Evolutionary conservation across 2,329 filamentous ascomycete genomes (phyloP), one percentile per base, ranked within the genome.

Genomic region (Helminthosporium solani): DNA sequence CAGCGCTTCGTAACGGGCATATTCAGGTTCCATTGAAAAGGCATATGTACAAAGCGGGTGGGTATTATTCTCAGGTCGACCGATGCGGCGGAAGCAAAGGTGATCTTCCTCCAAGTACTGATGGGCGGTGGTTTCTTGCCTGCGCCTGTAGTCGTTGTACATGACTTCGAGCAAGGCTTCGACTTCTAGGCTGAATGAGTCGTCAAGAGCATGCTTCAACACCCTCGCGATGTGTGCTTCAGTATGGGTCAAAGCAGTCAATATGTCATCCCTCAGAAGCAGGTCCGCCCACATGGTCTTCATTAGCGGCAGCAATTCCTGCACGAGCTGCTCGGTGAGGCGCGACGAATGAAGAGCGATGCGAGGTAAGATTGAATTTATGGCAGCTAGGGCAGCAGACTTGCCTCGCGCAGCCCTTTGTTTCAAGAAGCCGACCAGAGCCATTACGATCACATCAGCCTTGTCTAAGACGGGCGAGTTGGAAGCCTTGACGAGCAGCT

Each of bases 71-170:
- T 34, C 38, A 31, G 57, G 75, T 70, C 42, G 57, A 46, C 53
- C 75, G 63, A 62, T 74, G 60, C 61, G 65, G 57, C 60, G 77
- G 65, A 56, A 75, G 56, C 36, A 77, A 62, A 96, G 65, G 58
- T 96, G 88, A 49, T 88, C 83, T n/a, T 95, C 72, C 53, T 90
- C 86, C 9, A 97, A 76, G 46, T 60, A 67, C 28, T 67, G 65
- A 33, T 63, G 60, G 18, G 57, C 54, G 20, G 60, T 60, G 15
- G 52, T 82, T 38, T 87, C 83, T 28, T 83, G 77, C 49, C 90
- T 80, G 53, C 78, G 84, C 3, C 82, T 77, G 68, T 97, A 97
- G 60, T 96, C 92, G 7, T 73, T 73, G 74, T 85, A 86, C n/a
- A 99, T 71, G 3, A 79, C 76, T 35, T 90, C 85, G 27, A 84